Conservation (phyloP, 1,284 basidiomycete genomes). For the Polyporus tsugae region DNA sequence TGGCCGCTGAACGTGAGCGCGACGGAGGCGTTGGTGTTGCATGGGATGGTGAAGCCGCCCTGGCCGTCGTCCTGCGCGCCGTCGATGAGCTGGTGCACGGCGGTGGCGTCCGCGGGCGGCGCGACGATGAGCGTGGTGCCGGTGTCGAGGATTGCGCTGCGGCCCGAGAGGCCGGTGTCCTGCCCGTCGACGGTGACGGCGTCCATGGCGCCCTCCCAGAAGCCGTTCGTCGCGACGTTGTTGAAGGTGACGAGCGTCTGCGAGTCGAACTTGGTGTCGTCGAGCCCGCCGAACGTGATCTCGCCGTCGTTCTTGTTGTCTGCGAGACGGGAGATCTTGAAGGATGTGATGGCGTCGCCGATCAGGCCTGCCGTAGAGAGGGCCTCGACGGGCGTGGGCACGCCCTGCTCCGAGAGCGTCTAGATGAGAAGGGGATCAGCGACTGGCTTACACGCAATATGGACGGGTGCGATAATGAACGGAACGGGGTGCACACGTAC, state of each 20-base stretch:
- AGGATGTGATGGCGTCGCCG: slow-evolving; percentile 76
- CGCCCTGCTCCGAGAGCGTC: slow-evolving; percentile 71
- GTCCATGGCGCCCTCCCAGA: slow-evolving; percentile 81
- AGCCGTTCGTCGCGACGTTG: slow-evolving; percentile 71
- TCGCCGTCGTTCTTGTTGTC: slow-evolving; percentile 83
- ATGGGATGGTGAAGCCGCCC: slow-evolving; percentile 82
- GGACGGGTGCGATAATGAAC: neutral
- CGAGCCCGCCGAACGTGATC: slow-evolving; percentile 84
- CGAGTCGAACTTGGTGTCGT: slow-evolving; percentile 71
- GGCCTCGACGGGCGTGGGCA: slow-evolving; percentile 79
- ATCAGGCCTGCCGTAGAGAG: slow-evolving; percentile 71
- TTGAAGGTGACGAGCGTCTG: slow-evolving; percentile 61
- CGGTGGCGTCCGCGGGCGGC: slow-evolving; percentile 64
- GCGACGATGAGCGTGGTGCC: slow-evolving; percentile 77
- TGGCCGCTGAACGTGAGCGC: slow-evolving; percentile 74
- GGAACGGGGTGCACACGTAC: slow-evolving; percentile 45
- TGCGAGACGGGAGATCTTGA: slow-evolving; percentile 80
- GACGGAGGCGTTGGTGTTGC: slow-evolving; percentile 70
- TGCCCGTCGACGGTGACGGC: slow-evolving; percentile 64
- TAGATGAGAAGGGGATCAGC: slow-evolving; percentile 34
- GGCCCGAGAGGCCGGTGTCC: slow-evolving; percentile 60
- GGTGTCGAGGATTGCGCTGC: slow-evolving; percentile 82
- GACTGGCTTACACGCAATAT: neutral
- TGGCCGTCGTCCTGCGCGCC: slow-evolving; percentile 69
- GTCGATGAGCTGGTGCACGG: slow-evolving; percentile 65